These are phyloP conservation scores for Wickerhamiella alocasiicola DNA, from an alignment of 805 yeast species.

Conservation along the genomic window DNA sequence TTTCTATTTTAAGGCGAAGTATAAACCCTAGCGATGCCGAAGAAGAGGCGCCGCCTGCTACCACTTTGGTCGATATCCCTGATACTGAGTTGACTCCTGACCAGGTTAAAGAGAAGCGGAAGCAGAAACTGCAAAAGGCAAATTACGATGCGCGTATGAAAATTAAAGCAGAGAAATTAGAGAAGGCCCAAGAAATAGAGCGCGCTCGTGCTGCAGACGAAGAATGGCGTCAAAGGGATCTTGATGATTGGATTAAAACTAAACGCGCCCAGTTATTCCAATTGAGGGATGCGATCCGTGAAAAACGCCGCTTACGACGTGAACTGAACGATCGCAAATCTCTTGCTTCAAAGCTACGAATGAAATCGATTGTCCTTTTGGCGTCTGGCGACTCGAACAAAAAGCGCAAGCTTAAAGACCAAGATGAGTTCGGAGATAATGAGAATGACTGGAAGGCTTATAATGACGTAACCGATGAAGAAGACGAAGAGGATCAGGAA, in stretches of 20 bases:
- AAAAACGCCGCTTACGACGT: constrained; percentile 53
- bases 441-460: constrained; percentile 94
- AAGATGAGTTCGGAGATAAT: constrained; percentile 90
- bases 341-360: constrained; percentile 78
- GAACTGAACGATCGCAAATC: constrained; percentile 84
- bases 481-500: constrained; percentile 59
- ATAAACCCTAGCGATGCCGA: constrained; percentile 19
- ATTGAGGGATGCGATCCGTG: constrained; percentile 51
- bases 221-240: constrained; percentile 64
- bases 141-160: constrained; percentile 79
- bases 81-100: constrained; percentile 74
- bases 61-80: constrained; percentile 68
- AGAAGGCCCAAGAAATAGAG: constrained; percentile 46
- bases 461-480: constrained; percentile 47
- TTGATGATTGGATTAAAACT: constrained; percentile 65
- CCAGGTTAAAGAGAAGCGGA: constrained; percentile 73
- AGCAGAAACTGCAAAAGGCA: constrained; percentile 70
- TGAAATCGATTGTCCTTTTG: constrained; percentile 79
- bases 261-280: constrained; percentile 49
- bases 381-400: constrained; percentile 38
- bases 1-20: constrained; percentile 18
- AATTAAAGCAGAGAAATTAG: constrained; percentile 64
- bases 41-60: constrained; percentile 41
- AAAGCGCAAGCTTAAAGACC: constrained; percentile 34
- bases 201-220: constrained; percentile 54